A percentile compares a stretch with the other conserved stretches of the same genome.
phyloP scores from a whole-genome alignment of 495 filamentous ascomycete genomes.

The Neurospora terricola region DNA sequence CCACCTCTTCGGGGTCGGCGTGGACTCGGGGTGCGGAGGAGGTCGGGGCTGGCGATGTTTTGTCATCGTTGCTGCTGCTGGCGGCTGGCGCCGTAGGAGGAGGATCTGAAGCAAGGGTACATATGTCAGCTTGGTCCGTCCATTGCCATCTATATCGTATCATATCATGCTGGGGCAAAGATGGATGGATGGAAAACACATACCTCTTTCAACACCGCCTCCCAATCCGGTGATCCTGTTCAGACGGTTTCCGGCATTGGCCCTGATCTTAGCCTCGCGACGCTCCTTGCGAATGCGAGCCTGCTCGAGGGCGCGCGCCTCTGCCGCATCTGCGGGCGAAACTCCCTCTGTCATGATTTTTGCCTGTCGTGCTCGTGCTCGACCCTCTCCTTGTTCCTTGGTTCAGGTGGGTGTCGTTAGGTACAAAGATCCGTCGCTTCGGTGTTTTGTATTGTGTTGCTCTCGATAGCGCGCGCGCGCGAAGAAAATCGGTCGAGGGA shows the following conservation, averaged over 20 bases:
- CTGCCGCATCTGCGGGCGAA: slow-evolving; percentile 29
- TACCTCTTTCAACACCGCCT: slow-evolving; percentile 49
- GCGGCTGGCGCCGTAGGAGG: slow-evolving; percentile 9
- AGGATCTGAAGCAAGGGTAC: neutral
- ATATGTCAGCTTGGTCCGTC: neutral
- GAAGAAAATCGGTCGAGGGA: neutral
- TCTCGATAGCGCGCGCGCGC: neutral
- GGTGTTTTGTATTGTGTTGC: neutral
- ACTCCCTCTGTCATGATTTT: slow-evolving; percentile 16
- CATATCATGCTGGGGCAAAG: neutral
- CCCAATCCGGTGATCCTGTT: slow-evolving; percentile 75
- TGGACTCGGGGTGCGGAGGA: slow-evolving; percentile 15
- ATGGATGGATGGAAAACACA: neutral
- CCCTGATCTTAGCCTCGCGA: slow-evolving; percentile 80
- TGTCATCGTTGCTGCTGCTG: slow-evolving; percentile 5
- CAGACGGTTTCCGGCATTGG: slow-evolving; percentile 67
- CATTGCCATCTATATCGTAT: neutral
- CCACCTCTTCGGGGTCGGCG: slow-evolving; percentile 62
- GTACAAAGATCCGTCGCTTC: neutral
- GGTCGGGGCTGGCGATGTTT: neutral
- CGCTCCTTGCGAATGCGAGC: slow-evolving; percentile 82
- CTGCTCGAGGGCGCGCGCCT: slow-evolving; percentile 63
- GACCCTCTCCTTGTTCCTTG: neutral
- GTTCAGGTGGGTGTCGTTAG: neutral
- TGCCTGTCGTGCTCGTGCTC: neutral